Evolutionary conservation across 2,329 filamentous ascomycete genomes (phyloP).

Genomic region (Didymella sp.): DNA sequence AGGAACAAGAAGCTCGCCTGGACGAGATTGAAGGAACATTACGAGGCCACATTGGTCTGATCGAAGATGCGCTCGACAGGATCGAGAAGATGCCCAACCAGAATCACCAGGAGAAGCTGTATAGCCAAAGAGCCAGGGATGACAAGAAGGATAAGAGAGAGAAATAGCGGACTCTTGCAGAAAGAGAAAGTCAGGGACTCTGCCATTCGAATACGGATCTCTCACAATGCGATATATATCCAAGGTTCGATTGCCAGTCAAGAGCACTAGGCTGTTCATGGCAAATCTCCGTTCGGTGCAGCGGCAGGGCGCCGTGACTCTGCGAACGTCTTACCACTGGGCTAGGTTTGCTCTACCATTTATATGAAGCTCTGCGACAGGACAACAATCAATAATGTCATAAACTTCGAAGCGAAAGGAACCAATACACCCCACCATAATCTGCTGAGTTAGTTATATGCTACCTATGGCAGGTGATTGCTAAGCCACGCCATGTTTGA

Average conservation of each 20-base stretch:
- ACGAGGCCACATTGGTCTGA: slow-evolving; percentile 56
- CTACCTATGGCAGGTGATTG: too few relatives aligned
- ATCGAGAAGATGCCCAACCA: slow-evolving; percentile 52
- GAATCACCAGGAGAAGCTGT: slow-evolving; percentile 49
- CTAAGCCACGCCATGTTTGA: too few relatives aligned
- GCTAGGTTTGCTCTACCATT: too few relatives aligned
- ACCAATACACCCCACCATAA: too few relatives aligned
- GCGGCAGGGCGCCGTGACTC: neutral
- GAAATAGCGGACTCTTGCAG: neutral
- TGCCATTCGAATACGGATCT: neutral
- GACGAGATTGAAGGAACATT: slow-evolving; percentile 58
- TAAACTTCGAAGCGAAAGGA: neutral
- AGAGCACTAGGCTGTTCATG: neutral
- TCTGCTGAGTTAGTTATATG: too few relatives aligned
- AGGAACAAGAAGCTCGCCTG: slow-evolving; percentile 58
- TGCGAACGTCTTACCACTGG: neutral
- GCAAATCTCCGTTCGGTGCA: neutral
- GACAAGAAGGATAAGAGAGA: slow-evolving; percentile 20
- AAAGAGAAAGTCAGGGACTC: neutral
- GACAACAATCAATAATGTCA: neutral
- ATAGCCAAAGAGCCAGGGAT: slow-evolving; percentile 27
- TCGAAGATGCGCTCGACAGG: slow-evolving; percentile 55
- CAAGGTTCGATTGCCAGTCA: neutral
- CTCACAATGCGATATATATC: neutral
- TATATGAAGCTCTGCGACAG: neutral